Percentiles rank a stretch among this genome's conserved stretches.
Evolutionary conservation across 2,329 filamentous ascomycete species (phyloP).

Genomic region (Plenodomus lindquistii): DNA sequence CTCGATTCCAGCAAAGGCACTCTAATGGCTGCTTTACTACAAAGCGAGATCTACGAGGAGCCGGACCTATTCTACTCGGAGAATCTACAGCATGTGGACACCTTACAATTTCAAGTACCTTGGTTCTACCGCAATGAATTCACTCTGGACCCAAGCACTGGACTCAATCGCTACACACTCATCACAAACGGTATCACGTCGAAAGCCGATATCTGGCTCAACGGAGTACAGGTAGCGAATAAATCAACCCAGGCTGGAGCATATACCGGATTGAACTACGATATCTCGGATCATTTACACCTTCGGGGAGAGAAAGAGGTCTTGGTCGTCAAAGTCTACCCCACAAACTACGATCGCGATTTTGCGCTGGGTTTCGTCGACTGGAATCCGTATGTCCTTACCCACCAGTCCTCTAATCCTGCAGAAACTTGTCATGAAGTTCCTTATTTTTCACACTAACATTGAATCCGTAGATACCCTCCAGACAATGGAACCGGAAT

Average conservation of each 20-base stretch:
- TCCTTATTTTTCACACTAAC: background rate
- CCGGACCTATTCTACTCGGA: conserved; percentile 60
- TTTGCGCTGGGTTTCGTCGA: conserved; percentile 64
- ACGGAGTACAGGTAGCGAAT: conserved; percentile 57
- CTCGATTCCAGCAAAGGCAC: conserved; percentile 55
- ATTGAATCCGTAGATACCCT: conserved; percentile 41
- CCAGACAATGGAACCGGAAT: conserved; percentile 66
- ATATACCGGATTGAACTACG: conserved; percentile 60
- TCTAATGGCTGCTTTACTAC: conserved; percentile 61
- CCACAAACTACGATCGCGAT: conserved; percentile 63
- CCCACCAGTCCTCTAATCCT: background rate
- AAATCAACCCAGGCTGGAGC: conserved; percentile 58
- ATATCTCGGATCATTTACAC: conserved; percentile 53
- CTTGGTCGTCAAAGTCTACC: conserved; percentile 58
- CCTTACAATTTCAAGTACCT: conserved; percentile 55
- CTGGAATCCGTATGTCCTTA: conserved; percentile 58
- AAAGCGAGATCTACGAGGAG: conserved; percentile 58
- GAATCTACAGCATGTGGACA: conserved; percentile 52
- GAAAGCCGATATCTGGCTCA: conserved; percentile 63
- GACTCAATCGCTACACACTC: conserved; percentile 55
- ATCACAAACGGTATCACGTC: conserved; percentile 64
- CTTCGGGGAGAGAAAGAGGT: conserved; percentile 55
- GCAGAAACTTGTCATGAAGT: background rate
- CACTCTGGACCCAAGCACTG: conserved; percentile 26
- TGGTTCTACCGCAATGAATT: conserved; percentile 65